Evolutionary conservation across 257 asterid species (phyloP), one percentile per base, ranked within the genome.

Genomic region (Rhazya stricta): DNA sequence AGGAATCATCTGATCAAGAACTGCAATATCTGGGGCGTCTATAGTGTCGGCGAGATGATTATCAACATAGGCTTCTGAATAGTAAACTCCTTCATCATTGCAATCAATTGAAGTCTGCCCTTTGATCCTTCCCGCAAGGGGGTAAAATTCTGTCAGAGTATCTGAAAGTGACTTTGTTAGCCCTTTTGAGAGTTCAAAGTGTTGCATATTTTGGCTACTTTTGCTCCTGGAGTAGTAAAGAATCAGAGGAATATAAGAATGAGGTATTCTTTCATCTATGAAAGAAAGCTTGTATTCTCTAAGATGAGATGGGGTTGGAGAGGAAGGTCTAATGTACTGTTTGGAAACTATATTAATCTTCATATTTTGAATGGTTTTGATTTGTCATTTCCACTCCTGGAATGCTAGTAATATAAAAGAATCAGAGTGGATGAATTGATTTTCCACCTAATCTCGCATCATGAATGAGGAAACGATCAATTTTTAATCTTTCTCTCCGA

Each of bases 111-210:
- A 84, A 29, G 67, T 73, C 82, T 81, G 87, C 66, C 85, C 91
- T 23, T 81, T 82, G 79, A 80, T 80, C 76, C 92, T 83, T 27
- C 96, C 96, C 0, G 95, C 91, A 73, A 89, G 74, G 21, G 96
- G 95, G 75, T 87, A 89, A 71, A 79, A 89, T 6, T 41, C 76
- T 15, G 86, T 82, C 0, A 89, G 80, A 42, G 86, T 79, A 10
- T 89, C 82, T 0, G 94, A 79, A 3, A 91, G 51, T 0, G 92
- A 87, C 10, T 23, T 56, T 83, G 80, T 91, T 5, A 90, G 84
- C 45, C 72, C 63, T 62, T 8, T 30, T 0, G 65, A 79, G 63
- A 83, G 79, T 41, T 83, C 76, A 30, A 77, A n/a, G 50, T 56
- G 87, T 34, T 57, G 67, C 69, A 74, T 63, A 12, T 45, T 42